A percentile compares a stretch with the other conserved stretches of the same genome.
Evolutionary conservation across 495 filamentous ascomycete species (phyloP).

Genomic region (Lophiostoma macrostomum): DNA sequence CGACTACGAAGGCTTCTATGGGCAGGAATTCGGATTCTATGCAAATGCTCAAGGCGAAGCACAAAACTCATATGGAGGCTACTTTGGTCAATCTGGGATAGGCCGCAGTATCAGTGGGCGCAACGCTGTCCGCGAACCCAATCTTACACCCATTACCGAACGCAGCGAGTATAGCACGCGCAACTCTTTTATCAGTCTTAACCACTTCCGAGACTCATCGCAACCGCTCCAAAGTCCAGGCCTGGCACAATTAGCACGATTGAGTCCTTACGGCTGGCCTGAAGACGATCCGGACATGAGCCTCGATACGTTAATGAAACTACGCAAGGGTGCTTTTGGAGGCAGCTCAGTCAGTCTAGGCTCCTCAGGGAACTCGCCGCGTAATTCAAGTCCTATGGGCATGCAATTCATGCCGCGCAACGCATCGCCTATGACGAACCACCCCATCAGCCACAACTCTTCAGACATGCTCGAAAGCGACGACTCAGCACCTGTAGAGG

Average conservation of each 20-base stretch:
- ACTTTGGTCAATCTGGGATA: slow-evolving; percentile 72
- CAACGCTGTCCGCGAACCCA: slow-evolving; percentile 75
- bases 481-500: slow-evolving; percentile 12
- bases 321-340: slow-evolving; percentile 74
- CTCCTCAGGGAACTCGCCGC: slow-evolving; percentile 18
- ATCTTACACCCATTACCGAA: slow-evolving; percentile 93
- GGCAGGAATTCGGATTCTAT: slow-evolving; percentile 97
- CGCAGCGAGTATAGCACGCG: slow-evolving; percentile 93
- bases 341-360: slow-evolving; percentile 66
- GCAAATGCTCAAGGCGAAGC: slow-evolving; percentile 47
- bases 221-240: slow-evolving; percentile 54
- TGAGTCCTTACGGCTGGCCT: slow-evolving; percentile 52
- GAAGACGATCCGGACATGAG: slow-evolving; percentile 65
- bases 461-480: slow-evolving; percentile 12
- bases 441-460: not conserved
- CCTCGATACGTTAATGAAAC: slow-evolving; percentile 65
- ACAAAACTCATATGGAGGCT: slow-evolving; percentile 80
- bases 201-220: slow-evolving; percentile 51
- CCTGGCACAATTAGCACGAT: slow-evolving; percentile 67
- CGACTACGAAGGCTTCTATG: slow-evolving; percentile 90
- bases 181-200: slow-evolving; percentile 78
- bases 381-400: slow-evolving; percentile 33
- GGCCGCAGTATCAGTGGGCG: slow-evolving; percentile 66
- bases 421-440: slow-evolving; percentile 10
- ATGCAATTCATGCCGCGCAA: slow-evolving; percentile 19